Evolutionary conservation across 2,329 filamentous ascomycete genomes (phyloP).

Genomic region (Aureobasidium mangrovei): DNA sequence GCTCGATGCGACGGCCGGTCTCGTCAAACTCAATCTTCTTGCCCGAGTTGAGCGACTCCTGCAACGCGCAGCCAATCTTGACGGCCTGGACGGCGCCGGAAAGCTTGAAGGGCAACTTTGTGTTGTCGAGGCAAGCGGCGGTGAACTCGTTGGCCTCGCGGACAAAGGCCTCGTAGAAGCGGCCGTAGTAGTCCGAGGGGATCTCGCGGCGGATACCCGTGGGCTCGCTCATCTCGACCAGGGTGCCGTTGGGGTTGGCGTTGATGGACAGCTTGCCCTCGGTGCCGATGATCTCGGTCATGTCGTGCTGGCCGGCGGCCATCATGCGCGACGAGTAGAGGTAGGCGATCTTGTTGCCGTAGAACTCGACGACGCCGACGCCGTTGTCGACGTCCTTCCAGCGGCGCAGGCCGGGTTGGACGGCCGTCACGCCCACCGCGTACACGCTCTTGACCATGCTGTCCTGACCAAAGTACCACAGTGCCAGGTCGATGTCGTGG

Average conservation of each 20-base stretch:
- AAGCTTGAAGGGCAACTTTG: slow-evolving; percentile 47
- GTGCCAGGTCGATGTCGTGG: slow-evolving; percentile 59
- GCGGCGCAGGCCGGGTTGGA: slow-evolving; percentile 49
- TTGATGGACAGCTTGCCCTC: slow-evolving; percentile 56
- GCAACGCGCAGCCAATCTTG: slow-evolving; percentile 47
- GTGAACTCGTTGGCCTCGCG: slow-evolving; percentile 57
- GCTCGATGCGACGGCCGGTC: slow-evolving; percentile 39
- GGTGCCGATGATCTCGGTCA: slow-evolving; percentile 59
- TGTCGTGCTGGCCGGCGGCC: slow-evolving; percentile 58
- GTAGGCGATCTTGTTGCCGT: slow-evolving; percentile 53
- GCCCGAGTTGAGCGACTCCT: slow-evolving; percentile 35
- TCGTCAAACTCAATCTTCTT: slow-evolving; percentile 49
- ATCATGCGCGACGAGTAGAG: slow-evolving; percentile 59
- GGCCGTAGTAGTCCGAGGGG: slow-evolving; percentile 53
- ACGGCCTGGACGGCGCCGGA: slow-evolving; percentile 50
- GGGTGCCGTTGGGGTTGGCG: slow-evolving; percentile 45
- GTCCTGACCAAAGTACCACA: slow-evolving; percentile 55
- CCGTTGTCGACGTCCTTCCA: slow-evolving; percentile 55
- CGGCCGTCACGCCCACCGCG: slow-evolving; percentile 50
- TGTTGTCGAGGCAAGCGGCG: slow-evolving; percentile 48
- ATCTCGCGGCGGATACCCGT: slow-evolving; percentile 50
- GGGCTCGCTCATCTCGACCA: slow-evolving; percentile 48
- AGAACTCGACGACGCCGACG: slow-evolving; percentile 58
- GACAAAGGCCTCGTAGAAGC: slow-evolving; percentile 56
- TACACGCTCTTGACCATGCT: slow-evolving; percentile 47